These are phyloP conservation scores for Aspergillaceae sp. DNA, from an alignment of 2,329 filamentous ascomycete genomes.

Conservation along the genomic window DNA sequence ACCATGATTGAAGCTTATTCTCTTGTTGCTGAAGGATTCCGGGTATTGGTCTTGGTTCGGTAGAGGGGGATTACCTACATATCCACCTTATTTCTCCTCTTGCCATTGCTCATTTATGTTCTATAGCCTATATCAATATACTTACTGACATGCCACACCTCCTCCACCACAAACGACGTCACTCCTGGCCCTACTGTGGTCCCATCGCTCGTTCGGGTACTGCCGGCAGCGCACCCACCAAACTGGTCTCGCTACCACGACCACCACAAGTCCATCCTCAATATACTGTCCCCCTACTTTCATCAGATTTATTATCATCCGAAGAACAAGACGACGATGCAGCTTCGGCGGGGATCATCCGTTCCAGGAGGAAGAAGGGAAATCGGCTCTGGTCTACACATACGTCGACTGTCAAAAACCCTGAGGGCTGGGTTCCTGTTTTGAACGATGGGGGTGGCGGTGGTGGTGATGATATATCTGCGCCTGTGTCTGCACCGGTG, in stretches of 20 bases:
- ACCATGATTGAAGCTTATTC: conserved; percentile 4
- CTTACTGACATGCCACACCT: conserved; percentile 15
- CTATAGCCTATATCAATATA: background rate
- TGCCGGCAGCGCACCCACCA: background rate
- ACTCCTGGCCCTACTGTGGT: conserved; percentile 31
- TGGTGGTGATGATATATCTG: no score
- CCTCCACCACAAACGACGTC: conserved; percentile 24
- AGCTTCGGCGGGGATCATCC: conserved; percentile 26
- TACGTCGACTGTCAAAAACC: conserved; percentile 1
- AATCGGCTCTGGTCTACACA: conserved; percentile 17
- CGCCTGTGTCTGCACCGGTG: no score
- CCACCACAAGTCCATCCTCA: conserved; percentile 2
- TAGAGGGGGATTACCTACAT: background rate
- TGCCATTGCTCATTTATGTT: background rate
- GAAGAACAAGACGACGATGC: conserved; percentile 18
- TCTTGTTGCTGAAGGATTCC: background rate
- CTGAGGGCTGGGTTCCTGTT: background rate
- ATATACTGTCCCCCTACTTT: conserved; percentile 11
- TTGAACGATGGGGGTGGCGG: no score
- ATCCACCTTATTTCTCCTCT: background rate
- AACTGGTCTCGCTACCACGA: no score
- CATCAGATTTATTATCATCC: conserved; percentile 11
- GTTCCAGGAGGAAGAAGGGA: conserved; percentile 6
- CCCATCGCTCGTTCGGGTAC: conserved; percentile 13
- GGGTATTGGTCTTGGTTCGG: conserved; percentile 3